Evolutionary conservation across 495 filamentous ascomycete genomes (phyloP), one percentile per base, ranked within the genome.

Genomic region (Aspergillus nidulans): DNA sequence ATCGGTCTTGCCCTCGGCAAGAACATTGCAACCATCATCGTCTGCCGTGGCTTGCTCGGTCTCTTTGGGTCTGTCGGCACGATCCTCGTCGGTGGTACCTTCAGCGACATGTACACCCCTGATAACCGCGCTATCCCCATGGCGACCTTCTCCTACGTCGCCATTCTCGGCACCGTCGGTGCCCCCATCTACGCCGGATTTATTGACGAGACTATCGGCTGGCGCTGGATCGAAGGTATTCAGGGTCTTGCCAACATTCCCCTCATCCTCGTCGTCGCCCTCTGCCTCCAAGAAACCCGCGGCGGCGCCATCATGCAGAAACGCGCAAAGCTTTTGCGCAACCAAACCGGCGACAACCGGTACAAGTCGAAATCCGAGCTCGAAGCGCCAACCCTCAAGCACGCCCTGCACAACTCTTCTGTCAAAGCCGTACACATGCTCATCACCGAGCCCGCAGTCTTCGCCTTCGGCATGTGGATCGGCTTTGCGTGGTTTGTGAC

Each of bases 191-290:
- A 89, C 40, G 87, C 88, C 61, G 89, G 89, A 38, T 90, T 85
- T 69, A 71, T 91, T 20, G 77, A 81, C 28, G 81, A 88, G 54
- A 77, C 79, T 10, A 70, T 76, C 1, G 87, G 86, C 56, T 92
- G 89, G 89, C 74, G 87, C 53, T 92, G 88, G 88, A 72, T 91
- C 5, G 89, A 90, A 68, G 90, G 87, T 79, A 83, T 90, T 56
- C 86, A 90, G 55, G 76, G 89, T 8, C 86, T 91, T 49, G 65
- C 87, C 82, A 52, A 88, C 79, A 43, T 83, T 84, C 62, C 82
- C 81, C 52, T 80, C 69, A 58, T 76, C 2, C 58, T 85, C 19
- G 38, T 69, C 18, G 81, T 80, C 45, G 42, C 56, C 81, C 55
- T 78, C 25, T 75, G 77, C 46, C 75, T 89, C n/a, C 75, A 75